Evolutionary conservation across 805 yeast species (phyloP).

Genomic region (Saccharomycopsis capsularis): DNA sequence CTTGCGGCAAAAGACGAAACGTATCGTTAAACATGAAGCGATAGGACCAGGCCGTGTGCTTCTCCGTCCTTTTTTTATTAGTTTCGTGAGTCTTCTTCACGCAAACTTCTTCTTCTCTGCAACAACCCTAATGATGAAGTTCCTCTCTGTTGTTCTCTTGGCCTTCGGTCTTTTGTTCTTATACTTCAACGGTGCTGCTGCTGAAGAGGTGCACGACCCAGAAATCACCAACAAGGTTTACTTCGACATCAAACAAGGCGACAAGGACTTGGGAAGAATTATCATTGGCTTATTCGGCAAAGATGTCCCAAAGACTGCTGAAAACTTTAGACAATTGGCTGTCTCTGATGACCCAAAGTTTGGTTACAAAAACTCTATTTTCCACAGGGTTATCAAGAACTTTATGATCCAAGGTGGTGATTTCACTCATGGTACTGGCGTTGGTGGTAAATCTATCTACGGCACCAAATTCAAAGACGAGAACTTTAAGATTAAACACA

Average conservation of each 20-base stretch:
- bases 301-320: constrained; percentile 81
- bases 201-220: constrained; percentile 15
- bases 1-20: too few relatives aligned
- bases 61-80: too few relatives aligned
- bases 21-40: too few relatives aligned
- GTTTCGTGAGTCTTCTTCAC: too few relatives aligned
- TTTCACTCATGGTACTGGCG: constrained; percentile 61
- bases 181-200: constrained; percentile 11
- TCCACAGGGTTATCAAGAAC: constrained; percentile 66
- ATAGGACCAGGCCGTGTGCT: too few relatives aligned
- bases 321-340: constrained; percentile 77
- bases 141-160: constrained; percentile 5
- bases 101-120: too few relatives aligned
- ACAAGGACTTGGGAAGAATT: constrained; percentile 67
- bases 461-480: constrained; percentile 64
- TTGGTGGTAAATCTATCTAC: constrained; percentile 70
- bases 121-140: constrained; percentile 16
- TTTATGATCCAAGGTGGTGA: constrained; percentile 83
- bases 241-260: constrained; percentile 82
- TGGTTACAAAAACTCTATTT: constrained; percentile 54
- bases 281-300: constrained; percentile 84
- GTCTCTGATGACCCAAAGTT: constrained; percentile 66
- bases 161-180: constrained; percentile 8
- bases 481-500: constrained; percentile 60
- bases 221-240: constrained; percentile 62